Conservation (phyloP, 1,284 basidiomycete genomes). For the Ustilago trichophora region DNA sequence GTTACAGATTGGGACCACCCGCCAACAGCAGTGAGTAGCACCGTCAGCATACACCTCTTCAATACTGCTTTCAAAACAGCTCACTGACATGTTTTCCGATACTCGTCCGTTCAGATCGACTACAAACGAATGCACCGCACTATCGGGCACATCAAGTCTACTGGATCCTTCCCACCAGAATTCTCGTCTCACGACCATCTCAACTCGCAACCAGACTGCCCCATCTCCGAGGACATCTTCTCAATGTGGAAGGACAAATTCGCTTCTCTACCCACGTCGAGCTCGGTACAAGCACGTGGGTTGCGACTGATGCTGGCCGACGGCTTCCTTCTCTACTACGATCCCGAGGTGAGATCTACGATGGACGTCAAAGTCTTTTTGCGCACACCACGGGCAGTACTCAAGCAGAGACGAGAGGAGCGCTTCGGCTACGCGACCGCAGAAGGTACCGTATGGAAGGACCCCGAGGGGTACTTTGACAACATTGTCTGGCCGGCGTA, state of each 20-base stretch:
- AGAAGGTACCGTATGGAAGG: conserved; percentile 67
- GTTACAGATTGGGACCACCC: conserved; percentile 95
- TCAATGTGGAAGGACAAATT: conserved; percentile 13
- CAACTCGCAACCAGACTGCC: conserved; percentile 51
- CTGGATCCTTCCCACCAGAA: conserved; percentile 46
- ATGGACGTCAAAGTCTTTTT: conserved; percentile 86
- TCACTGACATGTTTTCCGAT: too few species aligned
- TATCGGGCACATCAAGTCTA: conserved; percentile 41
- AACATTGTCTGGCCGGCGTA: conserved; percentile 95
- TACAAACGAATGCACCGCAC: conserved; percentile 52
- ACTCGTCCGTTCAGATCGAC: too few species aligned
- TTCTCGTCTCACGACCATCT: conserved; percentile 59
- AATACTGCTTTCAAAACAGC: too few species aligned
- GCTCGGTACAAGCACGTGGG: not conserved
- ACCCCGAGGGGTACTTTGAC: conserved; percentile 90
- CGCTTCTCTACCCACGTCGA: conserved; percentile 2
- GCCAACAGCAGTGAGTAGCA: conserved; percentile 72
- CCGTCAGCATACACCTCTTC: too few species aligned
- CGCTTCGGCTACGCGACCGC: conserved; percentile 80
- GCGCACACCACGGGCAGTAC: conserved; percentile 78
- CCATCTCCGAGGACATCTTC: conserved; percentile 28
- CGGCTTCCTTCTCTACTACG: conserved; percentile 92
- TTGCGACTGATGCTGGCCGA: conserved; percentile 81
- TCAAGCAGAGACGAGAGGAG: conserved; percentile 79
- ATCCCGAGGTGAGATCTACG: conserved; percentile 78